Conservation (phyloP, 495 filamentous ascomycete species). For the Penicillium pancosmium region DNA sequence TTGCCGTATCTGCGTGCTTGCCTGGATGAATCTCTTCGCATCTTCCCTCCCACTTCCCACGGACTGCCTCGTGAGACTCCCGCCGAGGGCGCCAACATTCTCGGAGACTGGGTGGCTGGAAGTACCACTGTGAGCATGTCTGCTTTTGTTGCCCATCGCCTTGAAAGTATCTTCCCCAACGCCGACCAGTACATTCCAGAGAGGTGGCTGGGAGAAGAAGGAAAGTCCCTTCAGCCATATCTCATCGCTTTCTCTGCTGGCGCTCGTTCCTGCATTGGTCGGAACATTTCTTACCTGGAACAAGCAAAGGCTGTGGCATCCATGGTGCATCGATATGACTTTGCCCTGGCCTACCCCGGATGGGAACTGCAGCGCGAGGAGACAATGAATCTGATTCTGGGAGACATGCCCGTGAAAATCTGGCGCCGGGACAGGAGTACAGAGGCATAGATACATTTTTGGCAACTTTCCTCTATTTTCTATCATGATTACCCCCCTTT, state of each 20-base stretch:
- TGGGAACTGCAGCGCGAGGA: slow-evolving; percentile 44
- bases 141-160: slow-evolving; percentile 34
- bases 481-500: not conserved
- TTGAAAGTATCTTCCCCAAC: slow-evolving; percentile 34
- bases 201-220: slow-evolving; percentile 40
- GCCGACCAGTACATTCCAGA: slow-evolving; percentile 40
- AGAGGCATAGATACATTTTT: slow-evolving; percentile 11
- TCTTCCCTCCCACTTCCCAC: slow-evolving; percentile 43
- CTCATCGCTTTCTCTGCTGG: slow-evolving; percentile 48
- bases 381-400: slow-evolving; percentile 43
- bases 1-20: slow-evolving; percentile 48
- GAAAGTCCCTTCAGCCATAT: slow-evolving; percentile 44
- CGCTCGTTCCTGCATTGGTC: slow-evolving; percentile 43
- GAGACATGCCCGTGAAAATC: slow-evolving; percentile 47
- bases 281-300: slow-evolving; percentile 49
- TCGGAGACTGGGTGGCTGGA: slow-evolving; percentile 42
- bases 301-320: slow-evolving; percentile 46
- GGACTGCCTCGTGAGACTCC: slow-evolving; percentile 42
- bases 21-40: slow-evolving; percentile 50
- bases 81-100: slow-evolving; percentile 40
- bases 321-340: slow-evolving; percentile 48
- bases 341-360: slow-evolving; percentile 38
- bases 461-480: not conserved
- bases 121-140: slow-evolving; percentile 38
- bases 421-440: slow-evolving; percentile 30